phyloP scores from a whole-genome alignment of 2,329 filamentous ascomycete species.

The Fusarium brevicatenulatum region DNA sequence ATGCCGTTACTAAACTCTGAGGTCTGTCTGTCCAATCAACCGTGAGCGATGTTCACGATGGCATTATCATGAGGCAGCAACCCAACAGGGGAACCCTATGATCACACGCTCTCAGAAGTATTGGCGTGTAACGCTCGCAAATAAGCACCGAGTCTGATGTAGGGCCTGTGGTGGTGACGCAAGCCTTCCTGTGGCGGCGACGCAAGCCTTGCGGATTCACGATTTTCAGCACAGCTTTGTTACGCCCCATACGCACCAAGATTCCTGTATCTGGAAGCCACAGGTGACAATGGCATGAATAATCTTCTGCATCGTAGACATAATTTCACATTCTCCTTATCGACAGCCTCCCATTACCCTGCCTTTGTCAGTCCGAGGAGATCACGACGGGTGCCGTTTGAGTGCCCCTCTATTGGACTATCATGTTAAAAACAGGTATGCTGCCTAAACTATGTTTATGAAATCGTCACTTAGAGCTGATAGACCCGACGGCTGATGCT shows the following conservation, averaged over 20 bases:
- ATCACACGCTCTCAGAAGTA: not conserved
- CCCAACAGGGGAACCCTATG: not conserved
- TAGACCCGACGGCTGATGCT: not conserved
- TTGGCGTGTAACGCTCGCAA: not conserved
- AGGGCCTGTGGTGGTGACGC: not conserved
- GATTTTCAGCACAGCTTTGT: not conserved
- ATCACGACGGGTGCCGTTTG: too few species aligned
- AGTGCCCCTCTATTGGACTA: too few species aligned
- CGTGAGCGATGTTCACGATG: too few species aligned
- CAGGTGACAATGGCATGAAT: fast-evolving
- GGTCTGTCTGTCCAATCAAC: not conserved
- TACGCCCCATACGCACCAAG: too few species aligned
- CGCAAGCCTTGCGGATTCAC: not conserved
- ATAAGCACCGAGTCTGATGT: fast-evolving
- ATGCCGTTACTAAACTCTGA: fast-evolving
- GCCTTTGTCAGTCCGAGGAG: too few species aligned
- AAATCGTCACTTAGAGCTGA: not conserved
- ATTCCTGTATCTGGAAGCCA: not conserved
- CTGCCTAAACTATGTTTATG: too few species aligned
- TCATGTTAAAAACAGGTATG: too few species aligned
- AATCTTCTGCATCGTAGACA: not conserved
- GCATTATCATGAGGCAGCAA: too few species aligned
- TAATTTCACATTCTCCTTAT: too few species aligned
- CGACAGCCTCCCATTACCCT: too few species aligned
- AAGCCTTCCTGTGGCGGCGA: not conserved